phyloP scores from a whole-genome alignment of 2,329 filamentous ascomycete genomes.

The Penicillium palitans region DNA sequence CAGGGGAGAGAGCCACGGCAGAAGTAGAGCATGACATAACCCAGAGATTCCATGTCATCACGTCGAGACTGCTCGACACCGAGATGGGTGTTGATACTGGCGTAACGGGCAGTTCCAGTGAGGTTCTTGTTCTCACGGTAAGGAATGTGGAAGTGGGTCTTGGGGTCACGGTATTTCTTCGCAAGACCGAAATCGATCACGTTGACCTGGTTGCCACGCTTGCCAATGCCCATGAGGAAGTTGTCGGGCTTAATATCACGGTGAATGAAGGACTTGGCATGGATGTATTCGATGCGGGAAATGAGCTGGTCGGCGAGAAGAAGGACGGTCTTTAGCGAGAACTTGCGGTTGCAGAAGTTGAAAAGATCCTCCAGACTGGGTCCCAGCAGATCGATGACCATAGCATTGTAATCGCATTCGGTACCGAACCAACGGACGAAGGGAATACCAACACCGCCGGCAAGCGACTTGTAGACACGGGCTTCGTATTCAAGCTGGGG shows the following conservation, averaged over 20 bases:
- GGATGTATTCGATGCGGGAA: slow-evolving; percentile 98
- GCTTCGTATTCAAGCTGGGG: slow-evolving; percentile 98
- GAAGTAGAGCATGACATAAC: slow-evolving; percentile 99
- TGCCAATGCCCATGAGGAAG: slow-evolving; percentile 98
- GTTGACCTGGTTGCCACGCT: slow-evolving; percentile 98
- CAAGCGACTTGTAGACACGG: slow-evolving; percentile 81
- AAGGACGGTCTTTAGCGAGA: slow-evolving; percentile 96
- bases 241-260: slow-evolving; percentile 99
- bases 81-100: slow-evolving; percentile 97
- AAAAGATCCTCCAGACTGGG: slow-evolving; percentile 96
- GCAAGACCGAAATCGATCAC: slow-evolving; percentile 98
- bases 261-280: slow-evolving; percentile 99
- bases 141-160: slow-evolving; percentile 99
- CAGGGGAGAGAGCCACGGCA: slow-evolving; percentile 97
- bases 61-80: slow-evolving; percentile 98
- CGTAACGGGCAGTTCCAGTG: slow-evolving; percentile 97
- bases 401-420: slow-evolving; percentile 99
- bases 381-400: slow-evolving; percentile 96
- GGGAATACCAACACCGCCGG: slow-evolving; percentile 94
- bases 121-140: slow-evolving; percentile 99
- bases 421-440: slow-evolving; percentile 99
- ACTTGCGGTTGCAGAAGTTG: slow-evolving; percentile 99
- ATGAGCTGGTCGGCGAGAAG: slow-evolving; percentile 97
- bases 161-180: slow-evolving; percentile 99
- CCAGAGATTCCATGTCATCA: slow-evolving; percentile 98